These are phyloP conservation scores for Podila epicladia DNA, from an alignment of 192 early-diverging fungal genomes.

Conservation along the genomic window DNA sequence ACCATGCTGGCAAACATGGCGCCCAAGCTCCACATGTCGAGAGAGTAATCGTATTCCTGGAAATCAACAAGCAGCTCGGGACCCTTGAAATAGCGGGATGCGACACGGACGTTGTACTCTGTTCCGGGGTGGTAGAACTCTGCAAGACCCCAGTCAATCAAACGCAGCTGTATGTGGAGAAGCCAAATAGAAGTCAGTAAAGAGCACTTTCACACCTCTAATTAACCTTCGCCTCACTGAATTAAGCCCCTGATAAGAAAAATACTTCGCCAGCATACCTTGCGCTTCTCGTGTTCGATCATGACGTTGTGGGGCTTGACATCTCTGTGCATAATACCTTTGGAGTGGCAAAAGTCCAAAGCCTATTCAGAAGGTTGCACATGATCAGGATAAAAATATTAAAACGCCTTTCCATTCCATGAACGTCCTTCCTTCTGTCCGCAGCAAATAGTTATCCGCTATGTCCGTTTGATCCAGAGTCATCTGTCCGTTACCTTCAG, in stretches of 20 bases:
- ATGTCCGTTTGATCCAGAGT: too few relatives aligned
- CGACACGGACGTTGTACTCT: slow-evolving; percentile 98
- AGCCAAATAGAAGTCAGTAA: slow-evolving; percentile 4
- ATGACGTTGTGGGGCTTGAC: slow-evolving; percentile 99
- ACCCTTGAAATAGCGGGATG: slow-evolving; percentile 98
- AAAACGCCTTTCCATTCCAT: background rate
- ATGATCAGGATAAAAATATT: background rate
- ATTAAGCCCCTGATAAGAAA: too few relatives aligned
- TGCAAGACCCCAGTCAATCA: slow-evolving; percentile 99
- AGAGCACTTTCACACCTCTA: background rate
- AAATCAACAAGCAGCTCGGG: slow-evolving; percentile 99
- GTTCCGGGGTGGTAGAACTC: slow-evolving; percentile 99
- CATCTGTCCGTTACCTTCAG: slow-evolving; percentile 73
- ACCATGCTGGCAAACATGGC: slow-evolving; percentile 99
- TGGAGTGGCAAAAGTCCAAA: slow-evolving; percentile 97
- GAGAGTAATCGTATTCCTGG: slow-evolving; percentile 98
- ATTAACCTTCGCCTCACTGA: background rate
- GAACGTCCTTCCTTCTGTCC: background rate
- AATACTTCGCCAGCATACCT: slow-evolving; percentile 46
- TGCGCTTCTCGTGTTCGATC: slow-evolving; percentile 98
- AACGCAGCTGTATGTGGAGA: slow-evolving; percentile 69
- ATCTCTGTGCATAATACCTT: slow-evolving; percentile 99
- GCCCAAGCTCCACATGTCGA: slow-evolving; percentile 99
- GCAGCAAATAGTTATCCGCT: background rate
- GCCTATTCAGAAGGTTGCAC: slow-evolving; percentile 63